A percentile compares a stretch with the other conserved stretches of the same genome.
Evolutionary conservation across 2,329 filamentous ascomycete genomes (phyloP).

Genomic region (Teratosphaeria epicoccoides): DNA sequence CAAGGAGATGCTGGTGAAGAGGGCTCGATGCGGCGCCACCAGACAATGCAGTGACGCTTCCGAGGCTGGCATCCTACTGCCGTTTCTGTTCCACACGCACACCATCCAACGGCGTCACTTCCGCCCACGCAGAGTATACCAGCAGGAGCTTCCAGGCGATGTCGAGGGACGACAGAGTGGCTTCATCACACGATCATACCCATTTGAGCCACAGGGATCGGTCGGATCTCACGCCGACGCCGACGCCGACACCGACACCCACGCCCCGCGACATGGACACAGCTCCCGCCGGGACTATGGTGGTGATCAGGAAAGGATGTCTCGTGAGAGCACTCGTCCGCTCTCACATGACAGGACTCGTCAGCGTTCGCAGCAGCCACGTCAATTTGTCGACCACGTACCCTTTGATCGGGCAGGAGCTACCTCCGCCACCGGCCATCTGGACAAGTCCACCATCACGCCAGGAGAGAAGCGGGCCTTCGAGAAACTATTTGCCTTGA

Average conservation of each 20-base stretch:
- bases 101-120: conserved; percentile 15
- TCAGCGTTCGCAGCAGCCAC: no score
- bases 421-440: neutral
- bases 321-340: no score
- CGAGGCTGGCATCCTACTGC: conserved; percentile 6
- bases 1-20: neutral
- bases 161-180: no score
- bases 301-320: neutral
- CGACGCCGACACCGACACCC: no score
- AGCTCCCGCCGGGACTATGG: no score
- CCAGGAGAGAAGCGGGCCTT: conserved; percentile 10
- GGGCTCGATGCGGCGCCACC: neutral
- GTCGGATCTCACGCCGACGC: no score
- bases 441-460: conserved; percentile 10
- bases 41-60: neutral
- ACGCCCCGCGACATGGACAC: no score
- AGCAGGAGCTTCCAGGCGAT: no score
- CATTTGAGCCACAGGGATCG: no score
- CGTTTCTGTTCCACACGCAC: conserved; percentile 22
- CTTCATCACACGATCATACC: no score
- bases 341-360: no score
- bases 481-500: conserved; percentile 8
- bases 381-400: conserved; percentile 1
- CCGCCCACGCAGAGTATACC: neutral
- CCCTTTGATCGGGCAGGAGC: conserved; percentile 5